Percentiles rank a stretch among this genome's conserved stretches.
phyloP scores from a whole-genome alignment of 2,329 filamentous ascomycete genomes.

The Ophiostoma sp. region DNA sequence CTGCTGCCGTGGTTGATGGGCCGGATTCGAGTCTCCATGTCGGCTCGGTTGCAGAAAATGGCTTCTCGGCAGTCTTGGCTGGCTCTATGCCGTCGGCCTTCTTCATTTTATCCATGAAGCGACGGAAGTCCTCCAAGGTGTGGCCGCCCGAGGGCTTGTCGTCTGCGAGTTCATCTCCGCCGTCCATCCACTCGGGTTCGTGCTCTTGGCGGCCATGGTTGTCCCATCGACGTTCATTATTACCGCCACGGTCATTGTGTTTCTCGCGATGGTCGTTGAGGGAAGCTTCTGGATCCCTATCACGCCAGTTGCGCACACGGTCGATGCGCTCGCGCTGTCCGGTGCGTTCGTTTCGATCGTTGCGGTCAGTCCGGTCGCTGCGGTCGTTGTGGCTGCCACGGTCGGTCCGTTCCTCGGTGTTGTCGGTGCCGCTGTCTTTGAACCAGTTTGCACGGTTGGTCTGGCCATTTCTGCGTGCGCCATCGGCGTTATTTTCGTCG shows the following conservation, averaged over 20 bases:
- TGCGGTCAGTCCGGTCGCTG: conserved; percentile 29
- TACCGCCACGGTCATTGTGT: conserved; percentile 25
- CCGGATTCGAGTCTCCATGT: conserved; percentile 48
- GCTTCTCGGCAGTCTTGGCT: conserved; percentile 38
- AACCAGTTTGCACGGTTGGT: conserved; percentile 8
- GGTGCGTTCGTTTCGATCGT: conserved; percentile 32
- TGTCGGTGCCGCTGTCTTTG: conserved; percentile 39
- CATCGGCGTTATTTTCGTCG: conserved; percentile 50
- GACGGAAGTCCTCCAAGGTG: conserved; percentile 87
- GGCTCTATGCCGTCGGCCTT: conserved; percentile 31
- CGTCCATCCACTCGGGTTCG: conserved; percentile 88
- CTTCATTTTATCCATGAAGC: conserved; percentile 69
- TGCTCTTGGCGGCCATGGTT: conserved; percentile 55
- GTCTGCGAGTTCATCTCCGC: conserved; percentile 32
- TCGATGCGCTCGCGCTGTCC: conserved; percentile 52
- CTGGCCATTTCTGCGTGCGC: conserved; percentile 31
- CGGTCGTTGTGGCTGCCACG: conserved; percentile 51
- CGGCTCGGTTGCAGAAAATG: conserved; percentile 41
- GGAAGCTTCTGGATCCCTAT: conserved; percentile 43
- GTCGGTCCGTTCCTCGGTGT: conserved; percentile 37
- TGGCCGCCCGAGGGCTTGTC: conserved; percentile 42
- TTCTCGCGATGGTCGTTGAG: conserved; percentile 29
- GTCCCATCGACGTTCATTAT: conserved; percentile 53
- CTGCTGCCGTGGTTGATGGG: conserved; percentile 48
- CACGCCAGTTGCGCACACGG: conserved; percentile 57